These are phyloP conservation scores for Selaginella tamariscina DNA, from an alignment of 75 land plant genomes.

Conservation along the genomic window DNA sequence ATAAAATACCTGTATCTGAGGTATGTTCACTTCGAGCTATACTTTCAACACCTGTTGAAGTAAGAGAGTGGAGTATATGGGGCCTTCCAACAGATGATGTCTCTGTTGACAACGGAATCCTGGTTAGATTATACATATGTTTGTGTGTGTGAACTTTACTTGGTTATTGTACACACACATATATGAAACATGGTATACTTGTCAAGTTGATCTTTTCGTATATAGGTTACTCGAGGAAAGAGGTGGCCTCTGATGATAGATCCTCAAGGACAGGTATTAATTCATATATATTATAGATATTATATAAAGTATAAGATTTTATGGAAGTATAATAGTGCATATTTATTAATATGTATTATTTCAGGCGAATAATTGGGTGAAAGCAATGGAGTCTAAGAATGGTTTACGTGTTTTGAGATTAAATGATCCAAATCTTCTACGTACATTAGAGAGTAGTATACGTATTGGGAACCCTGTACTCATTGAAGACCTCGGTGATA, in stretches of 20 bases:
- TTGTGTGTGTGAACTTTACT: too few relatives aligned
- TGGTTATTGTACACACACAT: too few relatives aligned
- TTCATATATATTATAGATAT: background rate
- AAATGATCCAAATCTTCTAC: conserved; percentile 21
- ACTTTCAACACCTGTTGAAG: conserved; percentile 26
- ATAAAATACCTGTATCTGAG: conserved; percentile 21
- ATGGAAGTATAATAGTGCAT: background rate
- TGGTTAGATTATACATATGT: too few relatives aligned
- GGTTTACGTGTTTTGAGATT: conserved; percentile 23
- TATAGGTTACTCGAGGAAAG: conserved; percentile 22
- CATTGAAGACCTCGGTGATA: conserved; percentile 29
- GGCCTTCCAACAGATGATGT: conserved; percentile 36
- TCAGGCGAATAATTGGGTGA: conserved; percentile 31
- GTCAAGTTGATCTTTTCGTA: too few relatives aligned
- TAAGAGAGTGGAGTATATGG: conserved; percentile 34
- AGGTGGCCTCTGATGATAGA: conserved; percentile 34
- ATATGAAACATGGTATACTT: too few relatives aligned
- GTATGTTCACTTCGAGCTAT: conserved; percentile 24
- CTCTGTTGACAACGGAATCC: conserved; percentile 27
- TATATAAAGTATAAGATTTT: background rate
- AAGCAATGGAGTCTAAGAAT: conserved; percentile 32
- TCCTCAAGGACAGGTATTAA: conserved; percentile 16
- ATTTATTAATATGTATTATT: background rate
- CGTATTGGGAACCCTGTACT: conserved; percentile 28
- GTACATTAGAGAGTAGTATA: conserved; percentile 29